Evolutionary conservation across 805 yeast species (phyloP), one percentile per base, ranked within the genome.

Genomic region (Lipomyces orientalis): DNA sequence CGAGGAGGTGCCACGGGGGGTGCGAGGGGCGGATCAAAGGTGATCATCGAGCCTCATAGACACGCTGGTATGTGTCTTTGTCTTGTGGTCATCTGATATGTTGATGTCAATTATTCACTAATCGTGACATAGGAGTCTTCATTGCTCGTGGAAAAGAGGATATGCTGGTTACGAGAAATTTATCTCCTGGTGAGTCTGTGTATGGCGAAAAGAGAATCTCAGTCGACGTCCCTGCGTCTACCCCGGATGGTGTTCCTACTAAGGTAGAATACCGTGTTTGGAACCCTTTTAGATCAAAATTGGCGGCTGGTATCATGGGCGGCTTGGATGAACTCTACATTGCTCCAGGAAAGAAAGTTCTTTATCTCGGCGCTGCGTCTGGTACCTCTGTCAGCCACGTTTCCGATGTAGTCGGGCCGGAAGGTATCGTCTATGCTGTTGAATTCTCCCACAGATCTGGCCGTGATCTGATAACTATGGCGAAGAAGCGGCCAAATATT

Each of bases 361-460:
- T 95, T 72, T 95, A 95, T 82, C 83, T 95, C 78, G 99, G 99
- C 87, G 99, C 99, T 77, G 99, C 99, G 76, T 92, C 97, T 65
- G 99, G 99, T 86, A 95, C 99, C 64, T 93, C 98, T 65, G 99
- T 95, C 68, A 92, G 97, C 62, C 99, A 95, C 82, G 99, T 95
- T 79, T 86, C 98, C 73, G 99, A 95, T 81, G 89, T 95, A 75
- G 99, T 95, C 75, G 99, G 99, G 73, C 98, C 99, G 81, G 97
- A 93, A 84, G 99, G 99, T 81, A 85, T 92, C 79, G 99, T 95
- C 64, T 95, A 95, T 81, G 99, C 99, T 67, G 99, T 95, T 75
- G 99, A 95, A 85, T 95, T 95, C 85, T 93, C 98, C 72, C 98
- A 95, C 88, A 90, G 99, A 87, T 97, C 98, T 79, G 99, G 99